A percentile compares a stretch with the other conserved stretches of the same genome.
These are phyloP conservation scores for Cryptococcus jaspeensis DNA, from an alignment of 1,284 basidiomycete genomes.

Conservation along the genomic window DNA sequence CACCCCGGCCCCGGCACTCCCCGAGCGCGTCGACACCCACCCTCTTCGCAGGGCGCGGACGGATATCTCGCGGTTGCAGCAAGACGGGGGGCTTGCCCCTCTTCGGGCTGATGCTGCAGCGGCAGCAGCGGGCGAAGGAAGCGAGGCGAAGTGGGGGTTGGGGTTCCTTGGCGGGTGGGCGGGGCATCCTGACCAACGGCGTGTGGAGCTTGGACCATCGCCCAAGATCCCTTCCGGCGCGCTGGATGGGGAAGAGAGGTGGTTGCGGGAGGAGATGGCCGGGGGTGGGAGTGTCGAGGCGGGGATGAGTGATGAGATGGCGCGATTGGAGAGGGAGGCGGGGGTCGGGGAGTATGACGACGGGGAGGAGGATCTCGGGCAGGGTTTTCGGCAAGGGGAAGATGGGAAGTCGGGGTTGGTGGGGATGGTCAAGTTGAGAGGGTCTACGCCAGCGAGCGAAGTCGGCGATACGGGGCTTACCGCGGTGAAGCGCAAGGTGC, in stretches of 20 bases:
- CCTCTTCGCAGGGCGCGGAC: conserved; percentile 4
- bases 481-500: conserved; percentile 3
- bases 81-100: neutral
- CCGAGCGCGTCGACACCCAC: neutral
- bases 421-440: neutral
- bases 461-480: conserved; percentile 3
- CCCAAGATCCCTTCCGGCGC: no score
- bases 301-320: neutral
- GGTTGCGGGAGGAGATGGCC: conserved; percentile 10
- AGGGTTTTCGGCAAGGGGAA: conserved; percentile 23
- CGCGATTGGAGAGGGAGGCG: no score
- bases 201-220: no score
- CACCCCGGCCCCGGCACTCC: no score
- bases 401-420: conserved; percentile 8
- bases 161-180: neutral
- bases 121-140: neutral
- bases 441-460: neutral
- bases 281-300: neutral
- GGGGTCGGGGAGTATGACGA: no score
- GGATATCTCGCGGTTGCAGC: conserved; percentile 1
- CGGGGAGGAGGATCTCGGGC: neutral
- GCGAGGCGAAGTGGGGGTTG: no score
- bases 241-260: neutral
- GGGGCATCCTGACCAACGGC: neutral
- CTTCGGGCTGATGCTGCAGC: neutral